These are phyloP conservation scores for Saitozyma podzolica DNA, from an alignment of 768 basidiomycete genomes.

Conservation along the genomic window DNA sequence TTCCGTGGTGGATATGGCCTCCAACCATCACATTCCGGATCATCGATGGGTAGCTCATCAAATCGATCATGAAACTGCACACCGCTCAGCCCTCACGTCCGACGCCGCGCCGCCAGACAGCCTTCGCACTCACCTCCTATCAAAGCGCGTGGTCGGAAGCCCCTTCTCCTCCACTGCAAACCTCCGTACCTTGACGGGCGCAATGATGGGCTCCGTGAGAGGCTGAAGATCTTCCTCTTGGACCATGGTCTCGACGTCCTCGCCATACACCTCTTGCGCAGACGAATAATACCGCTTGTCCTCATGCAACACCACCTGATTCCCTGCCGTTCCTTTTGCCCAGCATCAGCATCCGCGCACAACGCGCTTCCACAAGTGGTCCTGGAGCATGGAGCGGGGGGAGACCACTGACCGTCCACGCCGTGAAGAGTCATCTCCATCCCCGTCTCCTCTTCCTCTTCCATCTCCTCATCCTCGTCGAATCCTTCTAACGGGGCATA, in stretches of 20 bases:
- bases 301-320: conserved; percentile 73
- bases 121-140: conserved; percentile 74
- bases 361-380: neutral
- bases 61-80: conserved; percentile 83
- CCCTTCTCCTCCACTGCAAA: conserved; percentile 95
- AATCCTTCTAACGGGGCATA: conserved; percentile 75
- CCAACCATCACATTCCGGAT: conserved; percentile 94
- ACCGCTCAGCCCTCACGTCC: neutral
- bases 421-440: conserved; percentile 47
- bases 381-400: neutral
- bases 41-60: conserved; percentile 89
- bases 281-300: conserved; percentile 98
- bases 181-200: conserved; percentile 89
- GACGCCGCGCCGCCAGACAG: neutral
- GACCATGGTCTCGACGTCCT: conserved; percentile 91
- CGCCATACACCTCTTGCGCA: conserved; percentile 86
- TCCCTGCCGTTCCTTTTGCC: conserved; percentile 38
- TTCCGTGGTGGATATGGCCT: conserved; percentile 96
- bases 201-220: conserved; percentile 89
- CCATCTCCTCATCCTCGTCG: conserved; percentile 62
- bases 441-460: conserved; percentile 43
- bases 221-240: conserved; percentile 98
- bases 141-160: conserved; percentile 94
- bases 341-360: neutral
- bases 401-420: conserved; percentile 38